Base-by-base conservation (phyloP, 225 moss, liverwort and hornwort genomes). In the Physcomitrellopsis africana region DNA sequence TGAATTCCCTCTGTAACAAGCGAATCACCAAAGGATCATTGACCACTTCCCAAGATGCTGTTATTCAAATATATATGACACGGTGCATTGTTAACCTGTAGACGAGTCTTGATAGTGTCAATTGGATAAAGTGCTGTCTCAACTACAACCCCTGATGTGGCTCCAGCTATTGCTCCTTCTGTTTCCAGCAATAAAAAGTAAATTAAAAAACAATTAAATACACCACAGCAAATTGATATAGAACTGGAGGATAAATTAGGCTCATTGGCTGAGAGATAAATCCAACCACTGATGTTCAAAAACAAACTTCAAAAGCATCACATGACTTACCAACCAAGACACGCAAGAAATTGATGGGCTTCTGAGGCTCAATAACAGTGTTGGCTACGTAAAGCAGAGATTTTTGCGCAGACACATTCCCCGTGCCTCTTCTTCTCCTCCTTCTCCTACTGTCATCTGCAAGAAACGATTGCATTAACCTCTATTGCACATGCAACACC, bases 41-140 rank as follows among this genome's bases (percentile, higher is more conserved):
- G 45, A 63, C 5, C 22, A 46, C 60, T 46, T 60, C 9, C 26
- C 23, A 17, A 76, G 14, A 48, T 17, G 43, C 44, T 57, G 47
- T 45, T 72, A 82, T 73, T 51, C 65, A 60, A 48, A 26, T 32
- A 59, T 45, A 45, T 42, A 46, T 44, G 46, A 57, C 60, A 70
- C 70, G 69, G 70, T 26, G 26, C 53, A 75, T 37, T 55, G 32
- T 57, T 47, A 67, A 95, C 95, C 96, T 97, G 97, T 62, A 99
- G 95, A 55, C 97, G 94, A 72, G 97, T 99, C 83, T 99, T 99
- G 63, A 99, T 99, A 10, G 97, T 99, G 78, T 99, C 97, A 77
- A 99, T 99, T 41, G 97, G 97, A 76, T 99, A 95, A 76, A 99
- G 83, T 27, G 77, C 90, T 20, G 97, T 99, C 83, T 99, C 94